Evolutionary conservation across 2,329 filamentous ascomycete species (phyloP), one percentile per base, ranked within the genome.

Genomic region (Paraphaeosphaeria sporulosa): DNA sequence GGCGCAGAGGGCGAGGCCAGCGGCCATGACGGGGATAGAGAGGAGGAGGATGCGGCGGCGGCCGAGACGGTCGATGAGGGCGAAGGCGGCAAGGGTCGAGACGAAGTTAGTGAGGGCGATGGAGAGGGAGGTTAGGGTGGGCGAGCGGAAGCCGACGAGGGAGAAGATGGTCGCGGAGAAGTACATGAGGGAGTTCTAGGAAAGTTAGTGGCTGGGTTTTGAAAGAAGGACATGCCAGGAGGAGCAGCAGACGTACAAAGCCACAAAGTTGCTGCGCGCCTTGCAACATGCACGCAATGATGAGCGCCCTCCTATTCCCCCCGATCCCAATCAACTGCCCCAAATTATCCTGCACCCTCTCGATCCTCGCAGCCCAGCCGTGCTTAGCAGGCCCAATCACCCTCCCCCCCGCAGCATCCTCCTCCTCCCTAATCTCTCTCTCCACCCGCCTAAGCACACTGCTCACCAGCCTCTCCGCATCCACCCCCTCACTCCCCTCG

Each of bases 261-360:
- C 78, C 93, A 70, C 91, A 95, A 0, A 96, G 84, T 76, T 98
- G 94, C 78, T 97, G 94, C 7, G 96, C 81, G 0, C 89, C 92
- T 72, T 97, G 94, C 2, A 97, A 83, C 64, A 95, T 85, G 78
- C 93, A 96, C 0, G 94, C 93, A 73, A 97, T 95, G 0, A 86
- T 86, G 72, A 97, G 78, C 0, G 94, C 94, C 61, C 93, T 86
- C 54, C 89, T 82, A 69, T 93, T 91, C 58, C 86, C 78, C 6
- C 72, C 75, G 0, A 78, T 66, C 9, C 61, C 48, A 21, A 79
- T 34, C 7, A 82, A 71, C 65, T 86, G 85, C 17, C 77, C 74
- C 52, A 90, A 76, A 48, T 89, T 78, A 70, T 87, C 85, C 42
- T 78, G 75, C 80, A 86, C 86, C 30, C 79, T 79, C 13, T 82